Evolutionary conservation across 345 rosid species (phyloP).

Genomic region (Citrus inodora): DNA sequence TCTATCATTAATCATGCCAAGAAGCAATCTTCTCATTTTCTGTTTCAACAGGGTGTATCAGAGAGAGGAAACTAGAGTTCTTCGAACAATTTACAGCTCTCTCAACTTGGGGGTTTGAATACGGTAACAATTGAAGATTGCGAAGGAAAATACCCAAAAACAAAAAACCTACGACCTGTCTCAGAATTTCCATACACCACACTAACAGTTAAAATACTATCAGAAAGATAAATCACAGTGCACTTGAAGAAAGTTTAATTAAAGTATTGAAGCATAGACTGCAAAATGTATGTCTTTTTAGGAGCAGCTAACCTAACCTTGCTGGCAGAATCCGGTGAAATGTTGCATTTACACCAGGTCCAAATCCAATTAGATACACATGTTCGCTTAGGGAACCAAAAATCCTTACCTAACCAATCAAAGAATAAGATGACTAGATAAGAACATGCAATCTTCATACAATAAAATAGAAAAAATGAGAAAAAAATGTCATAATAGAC

Average conservation of each 20-base stretch:
- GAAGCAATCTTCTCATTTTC: background rate
- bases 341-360: conserved; percentile 62
- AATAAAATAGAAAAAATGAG: conserved; percentile 8
- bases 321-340: conserved; percentile 63
- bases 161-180: background rate
- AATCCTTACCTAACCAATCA: conserved; percentile 52
- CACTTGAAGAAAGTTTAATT: background rate
- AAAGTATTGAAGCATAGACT: conserved; percentile 4
- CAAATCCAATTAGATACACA: conserved; percentile 64
- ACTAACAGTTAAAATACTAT: background rate
- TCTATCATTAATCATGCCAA: background rate
- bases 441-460: conserved; percentile 5
- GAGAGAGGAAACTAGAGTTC: background rate
- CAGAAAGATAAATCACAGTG: background rate
- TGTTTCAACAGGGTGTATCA: background rate
- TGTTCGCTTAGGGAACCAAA: conserved; percentile 51
- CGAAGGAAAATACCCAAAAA: background rate
- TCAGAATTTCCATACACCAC: background rate
- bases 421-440: conserved; percentile 13
- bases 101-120: background rate
- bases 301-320: conserved; percentile 35
- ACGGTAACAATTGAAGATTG: background rate
- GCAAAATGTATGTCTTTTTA: background rate
- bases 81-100: background rate
- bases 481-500: conserved; percentile 9